Percentiles rank a stretch among this genome's conserved stretches.
phyloP scores from a whole-genome alignment of 805 yeast species.

The Lipomyces kockii region DNA sequence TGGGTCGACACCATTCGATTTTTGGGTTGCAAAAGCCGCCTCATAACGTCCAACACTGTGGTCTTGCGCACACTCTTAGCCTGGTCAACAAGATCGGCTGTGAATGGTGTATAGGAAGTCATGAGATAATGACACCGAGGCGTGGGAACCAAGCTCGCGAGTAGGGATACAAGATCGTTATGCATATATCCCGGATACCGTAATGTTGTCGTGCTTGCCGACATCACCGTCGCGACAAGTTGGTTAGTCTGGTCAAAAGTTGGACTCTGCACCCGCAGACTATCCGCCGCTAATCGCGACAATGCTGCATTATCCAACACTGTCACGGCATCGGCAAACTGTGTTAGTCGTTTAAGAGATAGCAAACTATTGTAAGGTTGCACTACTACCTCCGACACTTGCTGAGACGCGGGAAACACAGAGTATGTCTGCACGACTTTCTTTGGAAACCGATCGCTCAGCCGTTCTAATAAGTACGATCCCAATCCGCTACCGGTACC shows the following conservation, averaged over 20 bases:
- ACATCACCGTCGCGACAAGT: slow-evolving; percentile 80
- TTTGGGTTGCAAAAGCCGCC: slow-evolving; percentile 79
- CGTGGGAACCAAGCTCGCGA: slow-evolving; percentile 82
- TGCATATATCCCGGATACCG: slow-evolving; percentile 92
- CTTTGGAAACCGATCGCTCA: slow-evolving; percentile 81
- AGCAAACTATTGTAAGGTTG: slow-evolving; percentile 93
- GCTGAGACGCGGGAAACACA: slow-evolving; percentile 78
- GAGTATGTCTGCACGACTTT: slow-evolving; percentile 84
- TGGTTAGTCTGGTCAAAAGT: slow-evolving; percentile 82
- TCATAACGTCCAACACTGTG: slow-evolving; percentile 81
- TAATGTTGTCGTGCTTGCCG: slow-evolving; percentile 82
- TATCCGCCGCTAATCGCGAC: slow-evolving; percentile 67
- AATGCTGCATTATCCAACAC: slow-evolving; percentile 91
- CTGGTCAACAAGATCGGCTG: slow-evolving; percentile 65
- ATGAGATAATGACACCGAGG: slow-evolving; percentile 78
- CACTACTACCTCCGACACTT: slow-evolving; percentile 93
- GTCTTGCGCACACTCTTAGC: slow-evolving; percentile 66
- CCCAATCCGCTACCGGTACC: slow-evolving; percentile 99
- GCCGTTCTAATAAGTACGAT: slow-evolving; percentile 72
- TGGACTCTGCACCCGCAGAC: slow-evolving; percentile 60
- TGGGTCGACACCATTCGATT: slow-evolving; percentile 67
- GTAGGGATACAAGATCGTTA: slow-evolving; percentile 78
- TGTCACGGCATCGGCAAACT: slow-evolving; percentile 82
- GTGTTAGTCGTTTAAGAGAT: slow-evolving; percentile 79
- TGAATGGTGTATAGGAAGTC: slow-evolving; percentile 79